phyloP scores from a whole-genome alignment of 306 rosid genomes.

The Amphicarpaea edgeworthii region DNA sequence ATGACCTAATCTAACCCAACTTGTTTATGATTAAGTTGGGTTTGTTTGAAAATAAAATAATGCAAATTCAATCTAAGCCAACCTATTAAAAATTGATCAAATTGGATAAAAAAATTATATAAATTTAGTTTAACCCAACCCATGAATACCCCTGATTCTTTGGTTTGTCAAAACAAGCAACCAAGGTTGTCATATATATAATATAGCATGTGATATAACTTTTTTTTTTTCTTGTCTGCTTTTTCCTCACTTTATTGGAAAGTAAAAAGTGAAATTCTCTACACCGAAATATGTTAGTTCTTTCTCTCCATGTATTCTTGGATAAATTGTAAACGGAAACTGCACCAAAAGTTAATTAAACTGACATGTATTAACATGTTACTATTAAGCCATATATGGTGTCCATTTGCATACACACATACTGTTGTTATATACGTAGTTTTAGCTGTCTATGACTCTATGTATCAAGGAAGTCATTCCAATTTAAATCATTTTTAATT shows the following conservation, averaged over 20 bases:
- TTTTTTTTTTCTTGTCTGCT: not conserved
- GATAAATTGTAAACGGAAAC: not conserved
- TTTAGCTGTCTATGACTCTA: not conserved
- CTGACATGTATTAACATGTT: not conserved
- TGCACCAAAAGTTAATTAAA: not conserved
- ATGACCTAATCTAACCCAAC: no score
- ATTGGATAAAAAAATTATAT: no score
- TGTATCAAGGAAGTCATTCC: not conserved
- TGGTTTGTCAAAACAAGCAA: no score
- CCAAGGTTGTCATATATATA: no score
- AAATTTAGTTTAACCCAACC: no score
- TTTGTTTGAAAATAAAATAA: no score
- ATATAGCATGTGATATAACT: no score
- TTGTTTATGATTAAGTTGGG: no score
- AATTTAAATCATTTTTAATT: not conserved
- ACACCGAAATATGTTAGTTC: not conserved
- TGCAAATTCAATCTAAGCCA: no score
- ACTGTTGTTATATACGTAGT: not conserved
- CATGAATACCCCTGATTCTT: no score
- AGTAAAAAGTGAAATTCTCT: not conserved
- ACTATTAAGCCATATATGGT: not conserved
- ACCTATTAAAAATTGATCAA: no score
- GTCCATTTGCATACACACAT: not conserved
- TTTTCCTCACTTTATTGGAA: not conserved
- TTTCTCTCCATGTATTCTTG: not conserved